Evolutionary conservation across 495 filamentous ascomycete genomes (phyloP), one percentile per base, ranked within the genome.

Genomic region (Penicillium chermesinum): DNA sequence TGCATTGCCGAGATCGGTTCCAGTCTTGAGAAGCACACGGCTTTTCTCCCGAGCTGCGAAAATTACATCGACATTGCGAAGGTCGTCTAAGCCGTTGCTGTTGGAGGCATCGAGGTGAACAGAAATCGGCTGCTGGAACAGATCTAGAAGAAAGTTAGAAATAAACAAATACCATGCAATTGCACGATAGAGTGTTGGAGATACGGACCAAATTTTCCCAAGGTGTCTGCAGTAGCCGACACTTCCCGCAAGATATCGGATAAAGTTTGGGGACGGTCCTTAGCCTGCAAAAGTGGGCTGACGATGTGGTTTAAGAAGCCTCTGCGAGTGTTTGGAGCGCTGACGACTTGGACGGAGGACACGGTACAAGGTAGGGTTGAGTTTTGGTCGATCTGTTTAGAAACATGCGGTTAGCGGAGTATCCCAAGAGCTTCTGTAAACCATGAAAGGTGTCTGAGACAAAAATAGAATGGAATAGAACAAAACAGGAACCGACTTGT

Each of bases 1-100:
- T 10, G 86, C 76, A 57, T 91, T 90, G 43, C 94, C 93, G 19
- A 94, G 72, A 57, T 96, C 90, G 4, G 93, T 96, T 25, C 93
- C 93, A 2, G 91, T 95, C 67, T 88, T 93, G 62, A 96, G 73
- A 25, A 86, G 73, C 37, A 96, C 75, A 19, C 85, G 81, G 2
- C 84, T 83, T 52, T 87, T 86, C 65, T 98, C 93, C 34, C 76
- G 75, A 6, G 87, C 87, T 19, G 77, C 74, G 44, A 96, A 66
- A 60, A 83, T 84, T 41, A 94, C 76, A 50, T 89, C 83, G 58
- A 96, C 74, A 52, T 91, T 89, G 10, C 86, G 86, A 15, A 67
- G 47, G 17, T 61, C 64, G 13, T 80, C 76, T 8, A 77, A 77
- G 13, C 76, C 69, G 22, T 80, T 73, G 8, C 78, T 74, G 37